These are phyloP conservation scores for Omphalotus olearius DNA, from an alignment of 1,284 basidiomycete genomes.

Conservation along the genomic window DNA sequence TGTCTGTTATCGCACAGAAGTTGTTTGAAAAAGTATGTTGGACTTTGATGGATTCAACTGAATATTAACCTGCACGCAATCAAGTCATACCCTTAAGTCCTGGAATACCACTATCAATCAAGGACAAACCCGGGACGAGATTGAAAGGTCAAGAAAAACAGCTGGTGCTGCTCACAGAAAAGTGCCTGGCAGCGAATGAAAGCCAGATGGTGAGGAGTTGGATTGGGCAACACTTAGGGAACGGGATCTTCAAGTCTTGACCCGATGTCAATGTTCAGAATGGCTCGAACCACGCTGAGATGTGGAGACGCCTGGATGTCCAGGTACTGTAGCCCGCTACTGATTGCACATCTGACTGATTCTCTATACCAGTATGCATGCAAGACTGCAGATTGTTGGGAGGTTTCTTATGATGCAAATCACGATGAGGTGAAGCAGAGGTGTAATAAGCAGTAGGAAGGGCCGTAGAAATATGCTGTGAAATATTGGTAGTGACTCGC, in stretches of 20 bases:
- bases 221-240: constrained; percentile 10
- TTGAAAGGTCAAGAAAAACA: constrained; percentile 29
- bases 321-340: constrained; percentile 28
- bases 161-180: constrained; percentile 34
- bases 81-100: constrained; percentile 38
- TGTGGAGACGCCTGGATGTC: constrained; percentile 39
- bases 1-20: constrained; percentile 25
- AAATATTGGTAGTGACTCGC: not conserved
- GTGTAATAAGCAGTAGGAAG: constrained; percentile 22
- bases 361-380: constrained; percentile 37
- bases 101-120: constrained; percentile 30
- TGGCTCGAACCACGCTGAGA: constrained; percentile 33
- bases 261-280: constrained; percentile 24
- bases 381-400: constrained; percentile 46
- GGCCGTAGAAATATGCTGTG: not conserved
- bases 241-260: constrained; percentile 43
- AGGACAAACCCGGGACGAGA: constrained; percentile 15
- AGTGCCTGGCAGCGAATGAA: not conserved
- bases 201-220: not conserved
- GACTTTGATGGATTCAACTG: constrained; percentile 2
- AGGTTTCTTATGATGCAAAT: constrained; percentile 49
- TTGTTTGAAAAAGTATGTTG: constrained; percentile 36
- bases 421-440: constrained; percentile 37
- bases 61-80: not conserved
- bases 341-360: constrained; percentile 3